These are phyloP conservation scores for Nephelium lappaceum DNA, from an alignment of 345 rosid species.

Conservation along the genomic window DNA sequence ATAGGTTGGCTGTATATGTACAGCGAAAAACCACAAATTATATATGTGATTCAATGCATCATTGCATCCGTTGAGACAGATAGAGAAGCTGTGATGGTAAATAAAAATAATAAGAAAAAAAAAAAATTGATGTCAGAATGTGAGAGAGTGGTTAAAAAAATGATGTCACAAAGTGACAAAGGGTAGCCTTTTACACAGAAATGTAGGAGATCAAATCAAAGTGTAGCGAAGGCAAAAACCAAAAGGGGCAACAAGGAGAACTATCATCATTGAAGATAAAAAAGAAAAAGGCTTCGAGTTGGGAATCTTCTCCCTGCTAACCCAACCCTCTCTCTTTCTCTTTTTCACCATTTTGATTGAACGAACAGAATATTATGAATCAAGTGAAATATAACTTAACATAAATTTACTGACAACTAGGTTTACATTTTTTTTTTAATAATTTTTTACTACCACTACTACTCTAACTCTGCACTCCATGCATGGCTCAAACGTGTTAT, in stretches of 20 bases:
- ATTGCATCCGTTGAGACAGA: slow-evolving; percentile 7
- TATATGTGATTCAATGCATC: slow-evolving; percentile 12
- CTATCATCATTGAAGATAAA: slow-evolving; percentile 41
- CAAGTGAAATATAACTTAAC: neutral
- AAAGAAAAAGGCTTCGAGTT: slow-evolving; percentile 12
- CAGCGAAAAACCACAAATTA: slow-evolving; percentile 8
- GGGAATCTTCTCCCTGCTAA: slow-evolving; percentile 41
- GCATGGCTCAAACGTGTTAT: slow-evolving; percentile 33
- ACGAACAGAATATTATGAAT: neutral
- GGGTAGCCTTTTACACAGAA: slow-evolving; percentile 57
- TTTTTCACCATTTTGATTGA: slow-evolving; percentile 24
- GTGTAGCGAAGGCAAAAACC: slow-evolving; percentile 20
- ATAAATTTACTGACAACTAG: slow-evolving; percentile 23
- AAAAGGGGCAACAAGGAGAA: slow-evolving; percentile 38
- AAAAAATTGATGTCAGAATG: slow-evolving; percentile 22
- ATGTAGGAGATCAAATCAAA: slow-evolving; percentile 45
- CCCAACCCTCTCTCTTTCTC: neutral
- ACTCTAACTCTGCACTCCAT: neutral
- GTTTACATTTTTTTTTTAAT: neutral
- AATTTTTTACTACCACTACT: neutral
- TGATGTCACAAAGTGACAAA: slow-evolving; percentile 52
- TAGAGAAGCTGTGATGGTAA: neutral
- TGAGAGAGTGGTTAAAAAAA: slow-evolving; percentile 37
- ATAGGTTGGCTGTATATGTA: slow-evolving; percentile 22
- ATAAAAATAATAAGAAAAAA: neutral